phyloP scores from a whole-genome alignment of 345 rosid genomes.

The Aethionema arabicum region DNA sequence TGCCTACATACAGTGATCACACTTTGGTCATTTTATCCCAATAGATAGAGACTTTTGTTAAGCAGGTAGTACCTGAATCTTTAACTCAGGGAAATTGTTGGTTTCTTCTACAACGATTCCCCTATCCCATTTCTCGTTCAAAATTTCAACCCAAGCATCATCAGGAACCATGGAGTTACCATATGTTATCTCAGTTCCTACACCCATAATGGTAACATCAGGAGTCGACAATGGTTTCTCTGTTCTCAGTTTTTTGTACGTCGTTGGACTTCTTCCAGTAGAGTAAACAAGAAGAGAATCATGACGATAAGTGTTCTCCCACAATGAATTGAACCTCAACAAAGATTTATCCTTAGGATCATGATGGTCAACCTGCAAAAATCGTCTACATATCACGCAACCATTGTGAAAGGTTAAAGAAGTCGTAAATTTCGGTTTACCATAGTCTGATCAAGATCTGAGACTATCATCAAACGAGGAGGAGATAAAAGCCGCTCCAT shows the following conservation, averaged over 20 bases:
- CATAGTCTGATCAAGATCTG: constrained; percentile 97
- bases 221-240: constrained; percentile 92
- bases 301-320: constrained; percentile 77
- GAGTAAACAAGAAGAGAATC: constrained; percentile 89
- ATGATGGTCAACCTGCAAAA: constrained; percentile 81
- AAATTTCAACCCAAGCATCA: constrained; percentile 75
- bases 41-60: constrained; percentile 1
- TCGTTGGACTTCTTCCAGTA: constrained; percentile 73
- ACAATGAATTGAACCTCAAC: constrained; percentile 78
- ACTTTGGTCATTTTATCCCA: background rate
- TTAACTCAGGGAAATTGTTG: constrained; percentile 77
- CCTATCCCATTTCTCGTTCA: constrained; percentile 83
- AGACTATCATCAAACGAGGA: constrained; percentile 86
- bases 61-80: constrained; percentile 60
- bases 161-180: constrained; percentile 76
- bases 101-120: constrained; percentile 69
- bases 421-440: constrained; percentile 35
- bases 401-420: background rate
- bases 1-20: constrained; percentile 45
- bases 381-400: constrained; percentile 20
- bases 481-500: constrained; percentile 72
- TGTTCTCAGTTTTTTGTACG: constrained; percentile 65
- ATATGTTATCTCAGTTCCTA: constrained; percentile 96
- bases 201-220: constrained; percentile 88
- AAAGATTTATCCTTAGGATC: constrained; percentile 76